These are phyloP conservation scores for Microcera coccophila DNA, from an alignment of 2,329 filamentous ascomycete species.

Conservation along the genomic window DNA sequence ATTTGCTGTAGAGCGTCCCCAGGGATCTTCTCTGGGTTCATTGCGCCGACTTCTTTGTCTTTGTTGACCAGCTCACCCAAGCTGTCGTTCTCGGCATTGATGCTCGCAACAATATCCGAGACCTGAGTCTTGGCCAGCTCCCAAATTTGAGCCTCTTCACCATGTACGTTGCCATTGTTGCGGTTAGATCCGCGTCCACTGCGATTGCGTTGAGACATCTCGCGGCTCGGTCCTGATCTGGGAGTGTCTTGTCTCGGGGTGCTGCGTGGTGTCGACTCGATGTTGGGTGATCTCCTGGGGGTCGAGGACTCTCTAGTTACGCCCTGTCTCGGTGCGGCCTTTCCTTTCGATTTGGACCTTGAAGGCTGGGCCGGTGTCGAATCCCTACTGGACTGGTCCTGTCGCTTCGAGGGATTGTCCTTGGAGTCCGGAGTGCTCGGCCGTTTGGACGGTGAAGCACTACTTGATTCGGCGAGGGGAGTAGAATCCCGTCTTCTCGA, in stretches of 20 bases:
- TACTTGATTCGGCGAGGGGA: slow-evolving; percentile 18
- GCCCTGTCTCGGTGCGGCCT: slow-evolving; percentile 15
- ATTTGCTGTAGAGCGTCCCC: slow-evolving; percentile 39
- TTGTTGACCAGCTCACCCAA: slow-evolving; percentile 37
- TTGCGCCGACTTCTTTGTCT: slow-evolving; percentile 40
- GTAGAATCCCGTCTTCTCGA: slow-evolving; percentile 19
- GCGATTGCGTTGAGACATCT: slow-evolving; percentile 44
- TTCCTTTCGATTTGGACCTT: slow-evolving; percentile 18
- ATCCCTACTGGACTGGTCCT: slow-evolving; percentile 25
- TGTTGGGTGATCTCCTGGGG: slow-evolving; percentile 22
- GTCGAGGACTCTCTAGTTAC: slow-evolving; percentile 19
- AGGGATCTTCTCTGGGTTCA: slow-evolving; percentile 37
- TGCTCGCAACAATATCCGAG: slow-evolving; percentile 36
- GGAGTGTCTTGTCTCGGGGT: slow-evolving; percentile 22
- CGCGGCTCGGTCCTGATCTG: slow-evolving; percentile 16
- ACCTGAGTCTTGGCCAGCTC: slow-evolving; percentile 39
- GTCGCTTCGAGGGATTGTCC: slow-evolving; percentile 20
- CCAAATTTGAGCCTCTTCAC: slow-evolving; percentile 44
- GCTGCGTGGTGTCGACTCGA: slow-evolving; percentile 14
- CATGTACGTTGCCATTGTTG: slow-evolving; percentile 41
- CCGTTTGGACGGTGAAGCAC: slow-evolving; percentile 3
- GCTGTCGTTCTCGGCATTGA: slow-evolving; percentile 43
- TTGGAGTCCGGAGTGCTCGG: slow-evolving; percentile 25
- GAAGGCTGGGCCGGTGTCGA: slow-evolving; percentile 23
- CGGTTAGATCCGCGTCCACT: slow-evolving; percentile 43